Conservation (phyloP, 495 filamentous ascomycete species). For the Tuber microsphaerosporum region DNA sequence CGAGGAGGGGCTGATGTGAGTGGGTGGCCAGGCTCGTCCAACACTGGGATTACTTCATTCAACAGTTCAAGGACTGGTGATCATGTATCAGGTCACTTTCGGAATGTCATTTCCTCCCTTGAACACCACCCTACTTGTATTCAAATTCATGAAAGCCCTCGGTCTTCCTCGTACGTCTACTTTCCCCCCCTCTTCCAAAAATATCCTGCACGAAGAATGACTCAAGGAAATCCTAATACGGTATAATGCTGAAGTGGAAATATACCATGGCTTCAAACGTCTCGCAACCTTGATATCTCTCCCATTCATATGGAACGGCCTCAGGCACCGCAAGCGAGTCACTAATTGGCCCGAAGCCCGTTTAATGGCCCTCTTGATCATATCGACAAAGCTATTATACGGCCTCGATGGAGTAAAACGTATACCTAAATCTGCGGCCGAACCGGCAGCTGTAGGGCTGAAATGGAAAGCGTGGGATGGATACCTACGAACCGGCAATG, state of each 20-base stretch:
- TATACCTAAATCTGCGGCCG: constrained; percentile 50
- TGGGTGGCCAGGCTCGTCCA: constrained; percentile 37
- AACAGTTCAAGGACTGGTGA: constrained; percentile 53
- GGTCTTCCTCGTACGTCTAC: constrained; percentile 62
- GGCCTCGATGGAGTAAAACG: constrained; percentile 62
- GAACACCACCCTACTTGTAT: constrained; percentile 59
- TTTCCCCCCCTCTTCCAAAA: background rate
- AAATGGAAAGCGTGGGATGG: constrained; percentile 67
- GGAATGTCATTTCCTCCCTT: constrained; percentile 64
- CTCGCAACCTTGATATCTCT: constrained; percentile 51
- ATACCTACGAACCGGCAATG: constrained; percentile 45
- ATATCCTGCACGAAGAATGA: background rate
- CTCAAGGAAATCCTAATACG: no score
- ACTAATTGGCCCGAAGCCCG: constrained; percentile 59
- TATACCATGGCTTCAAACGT: constrained; percentile 57
- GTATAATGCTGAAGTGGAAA: constrained; percentile 51
- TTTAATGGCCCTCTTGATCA: constrained; percentile 62
- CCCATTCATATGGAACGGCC: constrained; percentile 30
- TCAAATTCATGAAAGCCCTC: constrained; percentile 63
- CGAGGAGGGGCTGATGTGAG: constrained; percentile 13
- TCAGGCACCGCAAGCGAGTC: constrained; percentile 10
- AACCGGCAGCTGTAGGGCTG: constrained; percentile 57
- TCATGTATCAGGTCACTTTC: constrained; percentile 61
- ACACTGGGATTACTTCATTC: constrained; percentile 57
- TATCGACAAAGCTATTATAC: constrained; percentile 70